phyloP scores from a whole-genome alignment of 179 eudicot genomes.

The Carnegiea gigantea region DNA sequence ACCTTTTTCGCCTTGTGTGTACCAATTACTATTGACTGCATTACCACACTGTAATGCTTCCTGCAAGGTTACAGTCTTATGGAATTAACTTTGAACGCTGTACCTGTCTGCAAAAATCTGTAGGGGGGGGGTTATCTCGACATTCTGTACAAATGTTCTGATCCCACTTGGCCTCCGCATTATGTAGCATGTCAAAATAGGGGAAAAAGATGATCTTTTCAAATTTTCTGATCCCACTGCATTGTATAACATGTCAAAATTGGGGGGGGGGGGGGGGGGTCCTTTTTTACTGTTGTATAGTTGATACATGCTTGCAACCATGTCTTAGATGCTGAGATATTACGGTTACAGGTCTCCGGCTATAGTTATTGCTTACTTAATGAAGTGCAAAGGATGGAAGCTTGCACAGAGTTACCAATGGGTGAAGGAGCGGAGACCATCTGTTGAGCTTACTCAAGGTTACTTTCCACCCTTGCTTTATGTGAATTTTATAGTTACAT shows the following conservation, averaged over 20 bases:
- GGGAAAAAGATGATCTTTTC: neutral
- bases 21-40: neutral
- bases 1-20: neutral
- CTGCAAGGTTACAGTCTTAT: neutral
- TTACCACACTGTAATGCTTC: neutral
- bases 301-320: neutral
- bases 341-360: constrained; percentile 71
- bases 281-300: neutral
- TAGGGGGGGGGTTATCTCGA: neutral
- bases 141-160: too few species aligned
- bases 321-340: neutral
- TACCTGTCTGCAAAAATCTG: neutral
- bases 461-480: neutral
- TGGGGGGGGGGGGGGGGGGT: neutral
- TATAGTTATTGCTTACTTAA: constrained; percentile 84
- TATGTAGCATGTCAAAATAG: too few species aligned
- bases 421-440: constrained; percentile 87
- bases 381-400: constrained; percentile 91
- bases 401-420: constrained; percentile 84
- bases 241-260: too few species aligned
- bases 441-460: constrained; percentile 42
- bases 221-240: too few species aligned
- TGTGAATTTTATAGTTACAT: neutral
- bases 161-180: too few species aligned
- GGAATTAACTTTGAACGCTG: neutral